Conservation (phyloP, 148 eudicot genomes). For the Chenopodium formosanum region DNA sequence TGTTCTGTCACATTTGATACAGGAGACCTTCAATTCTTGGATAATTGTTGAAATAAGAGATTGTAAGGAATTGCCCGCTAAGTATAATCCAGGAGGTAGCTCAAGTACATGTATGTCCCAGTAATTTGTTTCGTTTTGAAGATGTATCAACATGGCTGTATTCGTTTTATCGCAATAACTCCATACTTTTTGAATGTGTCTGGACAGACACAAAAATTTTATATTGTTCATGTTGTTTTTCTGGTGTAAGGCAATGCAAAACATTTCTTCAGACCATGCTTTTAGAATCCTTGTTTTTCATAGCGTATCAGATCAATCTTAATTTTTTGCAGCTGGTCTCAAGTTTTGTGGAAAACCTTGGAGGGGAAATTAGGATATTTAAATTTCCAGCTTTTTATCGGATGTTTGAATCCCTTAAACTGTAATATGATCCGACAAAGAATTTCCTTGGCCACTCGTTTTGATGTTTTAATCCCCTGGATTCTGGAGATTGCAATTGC, state of each 20-base stretch:
- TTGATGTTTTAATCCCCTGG: background rate
- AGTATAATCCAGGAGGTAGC: constrained; percentile 21
- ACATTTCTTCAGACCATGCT: background rate
- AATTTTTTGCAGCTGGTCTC: background rate
- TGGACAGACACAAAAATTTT: constrained; percentile 15
- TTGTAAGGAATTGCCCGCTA: constrained; percentile 12
- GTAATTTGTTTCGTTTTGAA: constrained; percentile 16
- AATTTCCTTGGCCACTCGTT: background rate
- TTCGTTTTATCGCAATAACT: constrained; percentile 11
- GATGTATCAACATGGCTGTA: constrained; percentile 20
- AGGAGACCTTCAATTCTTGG: constrained; percentile 22
- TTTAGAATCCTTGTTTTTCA: background rate
- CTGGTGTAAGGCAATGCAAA: constrained; percentile 4
- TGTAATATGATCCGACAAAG: background rate
- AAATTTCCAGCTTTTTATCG: background rate
- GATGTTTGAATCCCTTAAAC: background rate
- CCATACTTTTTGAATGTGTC: constrained; percentile 24
- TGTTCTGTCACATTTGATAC: constrained; percentile 9
- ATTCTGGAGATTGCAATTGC: background rate
- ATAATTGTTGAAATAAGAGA: constrained; percentile 21
- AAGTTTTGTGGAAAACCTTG: background rate
- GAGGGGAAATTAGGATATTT: background rate
- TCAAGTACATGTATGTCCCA: constrained; percentile 27
- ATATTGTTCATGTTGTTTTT: constrained; percentile 6
- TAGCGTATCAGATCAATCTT: background rate